These are phyloP conservation scores for Salinomyces thailandicus DNA, from an alignment of 2,329 filamentous ascomycete species.

Conservation along the genomic window DNA sequence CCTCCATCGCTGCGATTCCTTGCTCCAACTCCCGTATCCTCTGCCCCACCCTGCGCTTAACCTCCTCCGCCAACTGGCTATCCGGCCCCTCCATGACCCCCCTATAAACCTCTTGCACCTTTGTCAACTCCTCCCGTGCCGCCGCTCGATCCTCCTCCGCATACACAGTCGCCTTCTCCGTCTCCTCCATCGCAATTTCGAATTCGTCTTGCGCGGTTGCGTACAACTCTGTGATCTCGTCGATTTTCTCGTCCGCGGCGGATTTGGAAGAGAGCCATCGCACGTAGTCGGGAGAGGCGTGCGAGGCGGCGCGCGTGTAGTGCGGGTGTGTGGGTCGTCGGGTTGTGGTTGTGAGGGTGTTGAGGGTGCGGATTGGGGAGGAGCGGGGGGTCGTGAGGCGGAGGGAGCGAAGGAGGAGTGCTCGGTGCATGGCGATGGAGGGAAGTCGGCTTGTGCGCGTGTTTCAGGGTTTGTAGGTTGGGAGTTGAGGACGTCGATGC, in stretches of 20 bases:
- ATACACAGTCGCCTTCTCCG: constrained; percentile 45
- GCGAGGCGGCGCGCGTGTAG: constrained; percentile 4
- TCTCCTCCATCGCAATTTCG: constrained; percentile 43
- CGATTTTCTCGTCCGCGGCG: constrained; percentile 29
- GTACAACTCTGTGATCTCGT: constrained; percentile 33
- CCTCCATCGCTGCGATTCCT: constrained; percentile 42
- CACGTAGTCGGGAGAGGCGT: constrained; percentile 2
- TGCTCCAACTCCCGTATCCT: constrained; percentile 45
- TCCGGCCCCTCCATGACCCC: constrained; percentile 32
- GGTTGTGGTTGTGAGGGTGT: constrained; percentile 12
- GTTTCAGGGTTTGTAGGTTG: too few relatives aligned
- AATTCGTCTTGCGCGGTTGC: constrained; percentile 34
- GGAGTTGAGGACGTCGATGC: too few relatives aligned
- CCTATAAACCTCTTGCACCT: constrained; percentile 38
- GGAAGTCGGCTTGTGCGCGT: too few relatives aligned
- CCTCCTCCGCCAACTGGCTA: constrained; percentile 37
- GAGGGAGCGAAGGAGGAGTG: constrained; percentile 5
- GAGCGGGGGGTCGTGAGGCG: constrained; percentile 8
- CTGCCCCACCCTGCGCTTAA: constrained; percentile 41
- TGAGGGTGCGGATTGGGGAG: constrained; percentile 11
- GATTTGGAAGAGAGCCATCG: constrained; percentile 17
- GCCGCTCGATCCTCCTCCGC: constrained; percentile 45
- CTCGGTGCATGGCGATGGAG: constrained; percentile 6
- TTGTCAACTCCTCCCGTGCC: constrained; percentile 42
- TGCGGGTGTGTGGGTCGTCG: constrained; percentile 3